Percentiles rank a stretch among this genome's conserved stretches.
Conservation (phyloP, 208 protist species). For the Leishmania amazonensis region DNA sequence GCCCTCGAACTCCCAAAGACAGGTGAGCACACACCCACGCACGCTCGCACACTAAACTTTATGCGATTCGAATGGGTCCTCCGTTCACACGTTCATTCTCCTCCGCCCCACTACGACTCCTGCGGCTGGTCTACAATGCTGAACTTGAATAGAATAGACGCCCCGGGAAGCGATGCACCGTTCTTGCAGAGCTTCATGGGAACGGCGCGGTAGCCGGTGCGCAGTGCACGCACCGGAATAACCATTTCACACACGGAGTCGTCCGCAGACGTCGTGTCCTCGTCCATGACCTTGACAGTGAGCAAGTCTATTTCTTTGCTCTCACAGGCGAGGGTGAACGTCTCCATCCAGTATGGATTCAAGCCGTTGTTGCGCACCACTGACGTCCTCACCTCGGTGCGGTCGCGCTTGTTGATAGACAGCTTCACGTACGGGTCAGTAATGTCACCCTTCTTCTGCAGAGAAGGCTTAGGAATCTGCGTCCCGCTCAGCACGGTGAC, state of each 20-base stretch:
- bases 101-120: background rate
- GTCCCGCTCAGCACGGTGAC: conserved; percentile 63
- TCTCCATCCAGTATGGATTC: conserved; percentile 66
- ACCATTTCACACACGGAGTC: conserved; percentile 47
- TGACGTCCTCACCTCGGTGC: conserved; percentile 34
- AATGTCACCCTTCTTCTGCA: conserved; percentile 62
- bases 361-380: conserved; percentile 77
- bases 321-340: conserved; percentile 42
- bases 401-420: conserved; percentile 49
- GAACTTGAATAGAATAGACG: conserved; percentile 55
- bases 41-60: background rate
- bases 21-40: background rate
- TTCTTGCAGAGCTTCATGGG: conserved; percentile 56
- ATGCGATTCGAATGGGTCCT: background rate
- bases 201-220: conserved; percentile 49
- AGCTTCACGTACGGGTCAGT: conserved; percentile 74
- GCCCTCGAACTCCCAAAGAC: background rate
- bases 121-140: conserved; percentile 22
- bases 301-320: conserved; percentile 57
- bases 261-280: conserved; percentile 44
- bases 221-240: conserved; percentile 47
- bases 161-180: conserved; percentile 36
- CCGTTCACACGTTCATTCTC: background rate
- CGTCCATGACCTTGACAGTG: conserved; percentile 52
- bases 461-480: conserved; percentile 66